These are phyloP conservation scores for Ascochyta pisi DNA, from an alignment of 2,329 filamentous ascomycete genomes.

Conservation along the genomic window DNA sequence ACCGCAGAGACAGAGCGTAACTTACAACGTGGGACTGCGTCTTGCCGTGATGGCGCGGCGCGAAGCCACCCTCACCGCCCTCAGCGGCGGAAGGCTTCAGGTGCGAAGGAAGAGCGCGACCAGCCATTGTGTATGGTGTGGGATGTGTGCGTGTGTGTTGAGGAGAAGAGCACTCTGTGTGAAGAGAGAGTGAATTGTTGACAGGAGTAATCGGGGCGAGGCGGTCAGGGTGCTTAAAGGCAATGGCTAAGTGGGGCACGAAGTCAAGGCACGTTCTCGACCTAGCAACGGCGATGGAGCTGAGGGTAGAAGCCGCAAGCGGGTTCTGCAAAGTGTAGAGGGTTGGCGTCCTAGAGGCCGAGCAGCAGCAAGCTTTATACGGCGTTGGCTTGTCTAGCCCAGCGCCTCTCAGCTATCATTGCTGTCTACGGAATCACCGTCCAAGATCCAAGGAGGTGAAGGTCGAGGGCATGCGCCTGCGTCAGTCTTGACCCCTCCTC, in stretches of 20 bases:
- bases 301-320: constrained; percentile 5
- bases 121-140: constrained; percentile 65
- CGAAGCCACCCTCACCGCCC: constrained; percentile 55
- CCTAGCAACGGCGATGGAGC: constrained; percentile 23
- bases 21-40: constrained; percentile 85
- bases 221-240: constrained; percentile 33
- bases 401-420: constrained; percentile 22
- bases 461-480: constrained; percentile 22
- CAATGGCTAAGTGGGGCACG: constrained; percentile 32
- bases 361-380: constrained; percentile 24
- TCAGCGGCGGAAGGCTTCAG: constrained; percentile 68
- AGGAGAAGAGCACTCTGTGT: constrained; percentile 17
- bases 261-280: constrained; percentile 30
- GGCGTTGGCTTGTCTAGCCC: constrained; percentile 14
- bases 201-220: constrained; percentile 21
- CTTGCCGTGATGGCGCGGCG: constrained; percentile 78
- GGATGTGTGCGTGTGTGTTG: constrained; percentile 19
- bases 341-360: constrained; percentile 11
- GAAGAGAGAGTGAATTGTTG: constrained; percentile 22
- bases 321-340: constrained; percentile 16
- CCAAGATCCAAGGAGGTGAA: neutral
- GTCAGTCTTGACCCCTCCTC: constrained; percentile 21
- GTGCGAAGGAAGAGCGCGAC: constrained; percentile 79
- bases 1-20: constrained; percentile 36
- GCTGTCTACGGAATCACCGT: constrained; percentile 9